Evolutionary conservation across 495 filamentous ascomycete genomes (phyloP).

Genomic region (Penicillium cinerascens): DNA sequence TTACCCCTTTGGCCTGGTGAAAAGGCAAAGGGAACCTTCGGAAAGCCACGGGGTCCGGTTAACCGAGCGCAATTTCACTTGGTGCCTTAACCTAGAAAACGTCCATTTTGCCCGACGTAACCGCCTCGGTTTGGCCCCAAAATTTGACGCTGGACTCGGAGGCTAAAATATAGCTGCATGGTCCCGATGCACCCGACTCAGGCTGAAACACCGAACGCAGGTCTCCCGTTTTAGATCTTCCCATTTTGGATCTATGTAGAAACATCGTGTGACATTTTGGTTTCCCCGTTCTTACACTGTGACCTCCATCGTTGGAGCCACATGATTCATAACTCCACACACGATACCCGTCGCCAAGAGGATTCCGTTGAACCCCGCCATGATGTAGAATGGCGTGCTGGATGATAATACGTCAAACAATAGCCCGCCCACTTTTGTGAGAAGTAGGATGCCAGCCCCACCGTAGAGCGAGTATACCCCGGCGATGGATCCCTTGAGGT

Average conservation of each 20-base stretch:
- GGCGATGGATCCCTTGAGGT: slow-evolving; percentile 88
- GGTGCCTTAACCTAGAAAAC: neutral
- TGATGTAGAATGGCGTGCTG: slow-evolving; percentile 85
- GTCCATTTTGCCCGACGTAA: neutral
- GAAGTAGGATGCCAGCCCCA: slow-evolving; percentile 82
- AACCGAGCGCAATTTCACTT: neutral
- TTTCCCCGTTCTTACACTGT: neutral
- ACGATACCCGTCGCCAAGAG: slow-evolving; percentile 57
- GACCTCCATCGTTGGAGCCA: slow-evolving; percentile 9
- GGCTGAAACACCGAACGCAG: neutral
- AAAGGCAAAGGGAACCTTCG: neutral
- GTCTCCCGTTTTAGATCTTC: neutral
- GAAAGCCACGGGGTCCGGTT: neutral
- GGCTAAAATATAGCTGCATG: neutral
- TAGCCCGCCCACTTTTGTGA: slow-evolving; percentile 89
- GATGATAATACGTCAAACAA: slow-evolving; percentile 69
- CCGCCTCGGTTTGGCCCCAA: neutral
- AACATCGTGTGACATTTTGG: neutral
- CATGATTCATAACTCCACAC: slow-evolving; percentile 30
- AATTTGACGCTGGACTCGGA: neutral
- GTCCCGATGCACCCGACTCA: neutral
- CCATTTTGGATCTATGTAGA: neutral
- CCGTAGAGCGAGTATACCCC: slow-evolving; percentile 90
- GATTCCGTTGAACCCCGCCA: slow-evolving; percentile 80
- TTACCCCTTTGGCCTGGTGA: too few relatives aligned